Conservation (phyloP, 176 grass and related monocot genomes). For the Triticum dicoccoides region DNA sequence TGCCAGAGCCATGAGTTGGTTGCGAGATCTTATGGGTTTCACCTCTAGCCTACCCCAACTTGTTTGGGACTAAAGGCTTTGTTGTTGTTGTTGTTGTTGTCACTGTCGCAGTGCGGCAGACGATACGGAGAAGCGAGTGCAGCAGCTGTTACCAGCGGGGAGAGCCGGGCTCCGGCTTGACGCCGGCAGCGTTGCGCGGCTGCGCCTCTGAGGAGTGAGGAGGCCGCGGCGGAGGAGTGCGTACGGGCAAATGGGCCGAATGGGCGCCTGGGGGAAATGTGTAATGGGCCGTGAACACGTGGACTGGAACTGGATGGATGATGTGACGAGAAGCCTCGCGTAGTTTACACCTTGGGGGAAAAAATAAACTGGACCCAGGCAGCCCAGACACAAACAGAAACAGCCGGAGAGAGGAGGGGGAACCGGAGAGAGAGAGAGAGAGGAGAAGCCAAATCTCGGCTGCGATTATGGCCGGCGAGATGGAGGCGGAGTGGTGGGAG, state of each 20-base stretch:
- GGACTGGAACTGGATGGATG: not conserved
- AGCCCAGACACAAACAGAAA: not conserved
- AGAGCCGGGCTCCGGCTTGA: not conserved
- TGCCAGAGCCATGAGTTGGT: no score
- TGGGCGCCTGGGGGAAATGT: not conserved
- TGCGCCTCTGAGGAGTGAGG: not conserved
- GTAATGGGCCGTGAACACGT: not conserved
- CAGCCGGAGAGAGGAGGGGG: not conserved
- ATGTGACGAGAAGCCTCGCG: not conserved
- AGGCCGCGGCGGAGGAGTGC: not conserved
- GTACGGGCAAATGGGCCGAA: not conserved
- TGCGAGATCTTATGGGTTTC: no score
- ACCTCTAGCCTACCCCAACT: no score
- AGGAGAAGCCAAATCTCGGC: not conserved
- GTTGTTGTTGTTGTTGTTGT: no score
- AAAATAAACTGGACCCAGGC: not conserved
- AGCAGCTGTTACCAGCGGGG: not conserved
- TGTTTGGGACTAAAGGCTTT: no score
- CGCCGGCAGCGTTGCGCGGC: not conserved
- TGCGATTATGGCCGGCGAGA: conserved; percentile 31
- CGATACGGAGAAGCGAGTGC: not conserved
- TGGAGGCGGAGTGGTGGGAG: conserved; percentile 32
- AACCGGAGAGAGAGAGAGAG: not conserved
- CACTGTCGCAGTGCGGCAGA: not conserved
- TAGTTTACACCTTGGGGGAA: not conserved